Evolutionary conservation across 257 asterid genomes (phyloP).

Genomic region (Striga asiatica): DNA sequence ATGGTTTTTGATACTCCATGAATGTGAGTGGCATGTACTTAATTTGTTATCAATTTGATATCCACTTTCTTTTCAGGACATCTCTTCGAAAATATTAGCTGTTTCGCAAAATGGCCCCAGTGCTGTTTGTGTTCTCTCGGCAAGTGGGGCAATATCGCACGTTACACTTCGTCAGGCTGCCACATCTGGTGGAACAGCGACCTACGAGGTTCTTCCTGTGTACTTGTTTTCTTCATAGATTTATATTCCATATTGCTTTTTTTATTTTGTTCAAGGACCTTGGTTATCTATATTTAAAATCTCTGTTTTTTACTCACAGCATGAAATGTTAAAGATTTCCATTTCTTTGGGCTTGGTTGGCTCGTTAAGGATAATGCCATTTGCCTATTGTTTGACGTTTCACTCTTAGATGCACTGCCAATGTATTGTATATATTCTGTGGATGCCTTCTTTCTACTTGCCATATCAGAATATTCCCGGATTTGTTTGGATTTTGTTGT

Average conservation of each 20-base stretch:
- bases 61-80: conserved; percentile 29
- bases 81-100: conserved; percentile 35
- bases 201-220: conserved; percentile 38
- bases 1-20: neutral
- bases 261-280: neutral
- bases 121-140: conserved; percentile 48
- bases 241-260: neutral
- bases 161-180: conserved; percentile 48
- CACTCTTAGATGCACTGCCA: neutral
- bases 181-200: conserved; percentile 49
- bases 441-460: neutral
- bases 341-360: neutral
- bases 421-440: neutral
- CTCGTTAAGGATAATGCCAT: no score
- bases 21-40: neutral
- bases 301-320: neutral
- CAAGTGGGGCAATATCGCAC: conserved; percentile 42
- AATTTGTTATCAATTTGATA: neutral
- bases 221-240: neutral
- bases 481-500: neutral
- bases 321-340: neutral
- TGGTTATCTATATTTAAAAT: neutral
- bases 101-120: conserved; percentile 41
- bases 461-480: neutral
- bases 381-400: neutral